Conservation (phyloP, 2,329 filamentous ascomycete species). For the Knufia petricola region DNA sequence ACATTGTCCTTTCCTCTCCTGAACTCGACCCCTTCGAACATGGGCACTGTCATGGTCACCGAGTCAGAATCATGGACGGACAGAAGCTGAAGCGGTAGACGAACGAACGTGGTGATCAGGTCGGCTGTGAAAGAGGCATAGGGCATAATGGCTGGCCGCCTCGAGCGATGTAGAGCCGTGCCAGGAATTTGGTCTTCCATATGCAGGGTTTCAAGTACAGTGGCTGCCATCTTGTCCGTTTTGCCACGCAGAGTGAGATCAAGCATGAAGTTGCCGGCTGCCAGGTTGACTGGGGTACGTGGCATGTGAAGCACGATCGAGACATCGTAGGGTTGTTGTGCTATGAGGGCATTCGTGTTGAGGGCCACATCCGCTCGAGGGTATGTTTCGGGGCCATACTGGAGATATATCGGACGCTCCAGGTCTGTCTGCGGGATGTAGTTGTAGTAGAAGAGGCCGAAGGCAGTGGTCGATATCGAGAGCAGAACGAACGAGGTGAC, state of each 20-base stretch:
- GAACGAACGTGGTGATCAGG: conserved; percentile 29
- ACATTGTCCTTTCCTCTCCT: conserved; percentile 42
- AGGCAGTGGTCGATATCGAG: conserved; percentile 49
- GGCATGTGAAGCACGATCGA: conserved; percentile 66
- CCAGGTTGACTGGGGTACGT: conserved; percentile 63
- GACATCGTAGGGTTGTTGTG: conserved; percentile 76
- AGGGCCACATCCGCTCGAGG: conserved; percentile 47
- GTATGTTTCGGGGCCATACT: conserved; percentile 38
- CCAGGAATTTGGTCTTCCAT: conserved; percentile 9
- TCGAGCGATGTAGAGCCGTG: conserved; percentile 47
- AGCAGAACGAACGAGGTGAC: conserved; percentile 47
- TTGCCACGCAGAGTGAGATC: conserved; percentile 58
- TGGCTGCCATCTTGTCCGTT: conserved; percentile 20
- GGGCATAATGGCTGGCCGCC: conserved; percentile 67
- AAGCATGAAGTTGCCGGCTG: conserved; percentile 89
- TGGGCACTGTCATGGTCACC: conserved; percentile 52
- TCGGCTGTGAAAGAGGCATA: conserved; percentile 66
- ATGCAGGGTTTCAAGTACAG: conserved; percentile 11
- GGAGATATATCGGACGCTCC: conserved; percentile 52
- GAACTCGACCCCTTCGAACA: conserved; percentile 69
- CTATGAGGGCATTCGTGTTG: conserved; percentile 44
- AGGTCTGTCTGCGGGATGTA: conserved; percentile 60
- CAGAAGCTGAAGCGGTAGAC: conserved; percentile 18
- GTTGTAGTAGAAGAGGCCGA: conserved; percentile 57
- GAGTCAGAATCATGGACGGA: conserved; percentile 46